Percentiles rank a stretch among this genome's conserved stretches.
Evolutionary conservation across 495 filamentous ascomycete species (phyloP).

Genomic region (Tuber melanosporum): DNA sequence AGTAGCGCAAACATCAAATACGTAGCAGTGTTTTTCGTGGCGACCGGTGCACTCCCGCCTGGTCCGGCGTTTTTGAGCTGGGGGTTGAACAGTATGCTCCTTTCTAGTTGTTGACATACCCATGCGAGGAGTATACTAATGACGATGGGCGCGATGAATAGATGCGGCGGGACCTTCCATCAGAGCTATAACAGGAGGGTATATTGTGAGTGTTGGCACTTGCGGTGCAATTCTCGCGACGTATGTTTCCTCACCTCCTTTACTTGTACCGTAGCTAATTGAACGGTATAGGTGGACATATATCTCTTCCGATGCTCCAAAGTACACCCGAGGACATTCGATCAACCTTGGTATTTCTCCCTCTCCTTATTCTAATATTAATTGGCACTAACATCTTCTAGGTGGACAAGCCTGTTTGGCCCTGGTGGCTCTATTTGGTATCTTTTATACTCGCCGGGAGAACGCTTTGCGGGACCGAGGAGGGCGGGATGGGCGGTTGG

Average conservation of each 20-base stretch:
- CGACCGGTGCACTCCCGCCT: slow-evolving; percentile 66
- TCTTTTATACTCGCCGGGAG: slow-evolving; percentile 48
- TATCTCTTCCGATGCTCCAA: slow-evolving; percentile 47
- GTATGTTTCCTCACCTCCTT: slow-evolving; percentile 3
- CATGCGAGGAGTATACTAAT: background rate
- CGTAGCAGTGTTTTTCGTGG: slow-evolving; percentile 63
- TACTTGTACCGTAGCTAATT: background rate
- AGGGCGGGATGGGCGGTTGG: slow-evolving; percentile 49
- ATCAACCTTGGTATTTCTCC: slow-evolving; percentile 50
- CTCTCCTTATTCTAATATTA: background rate
- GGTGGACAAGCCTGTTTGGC: slow-evolving; percentile 46
- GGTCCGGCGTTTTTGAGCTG: slow-evolving; percentile 54
- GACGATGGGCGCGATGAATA: background rate
- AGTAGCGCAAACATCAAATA: slow-evolving; percentile 58
- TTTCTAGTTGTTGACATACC: no score
- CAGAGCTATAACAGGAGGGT: slow-evolving; percentile 51
- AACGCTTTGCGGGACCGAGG: slow-evolving; percentile 50
- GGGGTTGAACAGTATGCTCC: slow-evolving; percentile 49
- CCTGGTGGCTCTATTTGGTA: slow-evolving; percentile 47
- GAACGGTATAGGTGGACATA: slow-evolving; percentile 48
- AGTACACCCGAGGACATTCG: slow-evolving; percentile 52
- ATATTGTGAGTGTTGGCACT: slow-evolving; percentile 53
- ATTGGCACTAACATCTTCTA: background rate
- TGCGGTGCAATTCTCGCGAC: slow-evolving; percentile 54
- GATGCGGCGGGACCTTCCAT: slow-evolving; percentile 52